phyloP scores from a whole-genome alignment of 225 moss, liverwort and hornwort genomes.

The Pseudisothecium myosuroides region DNA sequence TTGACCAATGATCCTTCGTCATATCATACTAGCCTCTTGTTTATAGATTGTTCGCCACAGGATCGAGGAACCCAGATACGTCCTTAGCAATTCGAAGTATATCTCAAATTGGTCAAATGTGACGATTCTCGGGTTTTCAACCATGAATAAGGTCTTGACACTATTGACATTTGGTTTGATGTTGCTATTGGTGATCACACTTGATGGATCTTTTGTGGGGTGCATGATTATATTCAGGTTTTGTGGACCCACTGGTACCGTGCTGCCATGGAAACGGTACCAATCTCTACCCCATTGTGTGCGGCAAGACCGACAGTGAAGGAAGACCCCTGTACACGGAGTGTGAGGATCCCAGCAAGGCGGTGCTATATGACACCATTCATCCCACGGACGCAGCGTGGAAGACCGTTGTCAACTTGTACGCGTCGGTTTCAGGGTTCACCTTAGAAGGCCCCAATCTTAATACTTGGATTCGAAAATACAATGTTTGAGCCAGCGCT shows the following conservation, averaged over 20 bases:
- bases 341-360: constrained; percentile 1
- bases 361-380: background rate
- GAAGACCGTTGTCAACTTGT: background rate
- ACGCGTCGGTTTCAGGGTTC: background rate
- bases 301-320: background rate
- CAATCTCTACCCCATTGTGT: background rate
- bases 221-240: background rate
- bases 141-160: no score
- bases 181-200: background rate
- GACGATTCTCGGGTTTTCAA: background rate
- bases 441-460: constrained; percentile 7
- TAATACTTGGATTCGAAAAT: background rate
- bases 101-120: background rate
- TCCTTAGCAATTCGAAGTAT: background rate
- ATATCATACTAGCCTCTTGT: background rate
- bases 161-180: no score
- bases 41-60: background rate
- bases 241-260: background rate
- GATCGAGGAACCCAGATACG: no score
- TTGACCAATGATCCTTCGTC: background rate
- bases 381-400: constrained; percentile 4
- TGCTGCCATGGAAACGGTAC: background rate
- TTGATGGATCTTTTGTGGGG: background rate
- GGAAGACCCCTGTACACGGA: background rate
- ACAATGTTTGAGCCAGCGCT: background rate